Percentiles rank a stretch among this genome's conserved stretches.
Conservation (phyloP, 2,329 filamentous ascomycete species). For the Penicillium expansum region DNA sequence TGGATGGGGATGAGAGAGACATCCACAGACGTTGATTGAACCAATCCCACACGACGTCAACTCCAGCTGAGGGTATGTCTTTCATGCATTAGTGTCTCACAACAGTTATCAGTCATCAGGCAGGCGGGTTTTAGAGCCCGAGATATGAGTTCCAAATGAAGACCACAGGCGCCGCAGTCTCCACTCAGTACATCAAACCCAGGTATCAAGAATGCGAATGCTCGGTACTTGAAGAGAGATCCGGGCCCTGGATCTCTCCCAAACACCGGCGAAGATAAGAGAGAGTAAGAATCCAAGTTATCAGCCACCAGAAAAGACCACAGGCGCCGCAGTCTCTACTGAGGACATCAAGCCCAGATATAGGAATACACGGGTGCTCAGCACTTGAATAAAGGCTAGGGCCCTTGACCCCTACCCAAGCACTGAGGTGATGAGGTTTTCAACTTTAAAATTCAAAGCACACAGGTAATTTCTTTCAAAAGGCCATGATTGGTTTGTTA, state of each 20-base stretch:
- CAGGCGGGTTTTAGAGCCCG: neutral
- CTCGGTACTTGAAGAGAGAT: neutral
- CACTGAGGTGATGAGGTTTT: neutral
- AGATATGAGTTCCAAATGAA: neutral
- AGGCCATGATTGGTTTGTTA: neutral
- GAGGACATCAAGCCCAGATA: neutral
- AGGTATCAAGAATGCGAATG: neutral
- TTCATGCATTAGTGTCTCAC: neutral
- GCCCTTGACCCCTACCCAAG: constrained; percentile 1
- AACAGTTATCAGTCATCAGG: neutral
- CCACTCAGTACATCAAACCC: neutral
- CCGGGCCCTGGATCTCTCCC: neutral
- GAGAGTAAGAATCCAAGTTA: neutral
- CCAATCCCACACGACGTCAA: neutral
- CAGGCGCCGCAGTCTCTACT: neutral
- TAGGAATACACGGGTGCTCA: neutral
- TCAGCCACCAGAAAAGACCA: neutral
- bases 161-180: neutral
- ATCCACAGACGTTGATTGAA: neutral
- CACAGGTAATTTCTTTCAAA: neutral
- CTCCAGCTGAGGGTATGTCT: neutral
- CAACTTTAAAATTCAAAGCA: neutral
- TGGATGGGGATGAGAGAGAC: constrained; percentile 1
- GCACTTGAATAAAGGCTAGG: neutral
- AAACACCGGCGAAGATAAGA: neutral